Evolutionary conservation across 331 rosid genomes (phyloP), one percentile per base, ranked within the genome.

Genomic region (Quercus tomentella): DNA sequence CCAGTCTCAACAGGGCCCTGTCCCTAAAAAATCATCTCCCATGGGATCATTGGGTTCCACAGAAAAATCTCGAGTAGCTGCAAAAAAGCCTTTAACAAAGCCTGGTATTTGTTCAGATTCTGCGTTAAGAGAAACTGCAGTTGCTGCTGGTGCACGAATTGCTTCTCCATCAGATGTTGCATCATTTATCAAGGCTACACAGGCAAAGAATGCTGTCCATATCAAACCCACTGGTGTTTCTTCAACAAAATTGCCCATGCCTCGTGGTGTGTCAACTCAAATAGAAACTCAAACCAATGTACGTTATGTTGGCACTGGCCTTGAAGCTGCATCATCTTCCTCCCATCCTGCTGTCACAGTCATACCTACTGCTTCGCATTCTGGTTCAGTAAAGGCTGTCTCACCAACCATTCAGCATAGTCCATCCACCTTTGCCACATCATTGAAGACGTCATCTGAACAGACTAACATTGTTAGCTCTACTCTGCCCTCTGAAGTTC

Each of bases 101-200:
- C 58, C 88, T 70, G 81, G 72, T 67, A 28, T 81, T 28, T 72
- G 57, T 77, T 55, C 79, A 22, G 87, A 86, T 74, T 77, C 85
- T 78, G 81, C 66, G 43, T 76, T 88, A 55, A 87, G 91, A 84
- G 91, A 89, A 58, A 60, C 89, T 55, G 86, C 92, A 0, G 88
- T 93, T 65, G 92, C 93, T 68, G 89, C 88, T 76, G 95, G 92
- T 45, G 92, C 94, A 31, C 92, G 88, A 51, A 86, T 89, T 58
- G 94, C 85, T 81, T 85, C 91, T 25, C 84, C 85, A 9, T 83
- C 90, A 15, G 92, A 89, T 77, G 82, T 86, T 77, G 86, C 76
- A 45, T 90, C 92, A 61, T 81, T 83, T 77, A 60, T 76, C 37
- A 91, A 87, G 90, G 86, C 89, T 76, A 84, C 86, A 76, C 92